These are phyloP conservation scores for Anastatica hierochuntica DNA, from an alignment of 345 rosid species.

Conservation along the genomic window DNA sequence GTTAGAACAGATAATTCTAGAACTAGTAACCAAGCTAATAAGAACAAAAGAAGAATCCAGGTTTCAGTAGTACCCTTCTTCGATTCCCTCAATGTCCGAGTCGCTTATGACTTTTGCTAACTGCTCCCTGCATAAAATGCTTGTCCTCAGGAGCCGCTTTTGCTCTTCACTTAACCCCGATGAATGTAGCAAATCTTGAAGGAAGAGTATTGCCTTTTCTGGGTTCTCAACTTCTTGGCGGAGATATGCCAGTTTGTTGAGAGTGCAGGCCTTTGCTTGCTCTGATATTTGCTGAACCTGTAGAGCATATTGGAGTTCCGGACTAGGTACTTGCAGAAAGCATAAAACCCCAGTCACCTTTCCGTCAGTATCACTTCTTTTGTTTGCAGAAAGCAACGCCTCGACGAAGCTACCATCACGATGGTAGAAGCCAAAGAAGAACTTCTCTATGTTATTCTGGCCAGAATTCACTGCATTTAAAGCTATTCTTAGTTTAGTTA, in stretches of 20 bases:
- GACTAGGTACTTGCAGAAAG: conserved; percentile 70
- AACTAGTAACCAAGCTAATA: not conserved
- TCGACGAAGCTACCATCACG: conserved; percentile 47
- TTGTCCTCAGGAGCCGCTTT: conserved; percentile 43
- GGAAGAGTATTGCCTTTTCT: conserved; percentile 42
- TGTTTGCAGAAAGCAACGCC: conserved; percentile 57
- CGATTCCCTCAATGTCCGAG: conserved; percentile 57
- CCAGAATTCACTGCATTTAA: conserved; percentile 49
- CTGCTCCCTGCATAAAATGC: conserved; percentile 54
- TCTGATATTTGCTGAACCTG: conserved; percentile 66
- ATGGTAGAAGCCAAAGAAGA: conserved; percentile 58
- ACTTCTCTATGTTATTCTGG: conserved; percentile 41
- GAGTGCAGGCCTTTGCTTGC: conserved; percentile 46
- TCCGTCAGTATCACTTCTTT: conserved; percentile 52
- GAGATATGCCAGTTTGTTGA: conserved; percentile 53
- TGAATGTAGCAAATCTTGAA: conserved; percentile 41
- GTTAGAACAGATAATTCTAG: not conserved
- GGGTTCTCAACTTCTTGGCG: conserved; percentile 53
- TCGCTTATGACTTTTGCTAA: conserved; percentile 50
- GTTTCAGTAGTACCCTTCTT: conserved; percentile 52
- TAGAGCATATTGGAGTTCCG: conserved; percentile 67
- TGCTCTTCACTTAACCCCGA: conserved; percentile 51
- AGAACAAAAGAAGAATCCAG: not conserved
- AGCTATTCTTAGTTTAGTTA: conserved; percentile 54
- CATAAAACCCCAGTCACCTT: conserved; percentile 53